phyloP scores from a whole-genome alignment of 108 stramenopile species.

The Conticribra guillardii region DNA sequence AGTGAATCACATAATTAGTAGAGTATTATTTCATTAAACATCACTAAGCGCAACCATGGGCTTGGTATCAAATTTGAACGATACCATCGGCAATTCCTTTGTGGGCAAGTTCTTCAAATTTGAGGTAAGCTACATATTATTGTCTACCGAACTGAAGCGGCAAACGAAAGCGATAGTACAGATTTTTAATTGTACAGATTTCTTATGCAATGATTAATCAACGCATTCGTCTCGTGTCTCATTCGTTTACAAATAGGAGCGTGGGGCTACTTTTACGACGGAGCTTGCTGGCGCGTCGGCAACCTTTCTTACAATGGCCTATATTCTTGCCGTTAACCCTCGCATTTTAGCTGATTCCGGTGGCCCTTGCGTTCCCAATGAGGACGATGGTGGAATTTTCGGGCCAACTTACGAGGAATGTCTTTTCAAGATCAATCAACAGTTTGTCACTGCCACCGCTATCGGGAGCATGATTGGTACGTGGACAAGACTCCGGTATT shows the following conservation, averaged over 20 bases:
- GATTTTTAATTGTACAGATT: too few species aligned
- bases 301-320: conserved; percentile 74
- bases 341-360: conserved; percentile 64
- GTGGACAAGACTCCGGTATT: background rate
- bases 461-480: conserved; percentile 55
- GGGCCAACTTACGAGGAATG: conserved; percentile 48
- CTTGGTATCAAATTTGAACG: conserved; percentile 10
- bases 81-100: conserved; percentile 11
- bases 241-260: conserved; percentile 17
- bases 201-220: too few species aligned
- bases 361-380: conserved; percentile 53
- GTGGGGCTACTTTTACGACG: conserved; percentile 43
- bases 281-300: conserved; percentile 58
- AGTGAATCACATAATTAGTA: too few species aligned
- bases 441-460: conserved; percentile 68
- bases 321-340: conserved; percentile 68
- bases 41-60: background rate
- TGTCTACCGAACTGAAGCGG: background rate
- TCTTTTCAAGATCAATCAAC: conserved; percentile 45
- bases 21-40: too few species aligned
- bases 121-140: background rate
- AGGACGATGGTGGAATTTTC: conserved; percentile 53
- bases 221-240: too few species aligned
- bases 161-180: too few species aligned
- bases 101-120: conserved; percentile 19